phyloP scores from a whole-genome alignment of 441 rosid genomes.

The Melastoma candidum region DNA sequence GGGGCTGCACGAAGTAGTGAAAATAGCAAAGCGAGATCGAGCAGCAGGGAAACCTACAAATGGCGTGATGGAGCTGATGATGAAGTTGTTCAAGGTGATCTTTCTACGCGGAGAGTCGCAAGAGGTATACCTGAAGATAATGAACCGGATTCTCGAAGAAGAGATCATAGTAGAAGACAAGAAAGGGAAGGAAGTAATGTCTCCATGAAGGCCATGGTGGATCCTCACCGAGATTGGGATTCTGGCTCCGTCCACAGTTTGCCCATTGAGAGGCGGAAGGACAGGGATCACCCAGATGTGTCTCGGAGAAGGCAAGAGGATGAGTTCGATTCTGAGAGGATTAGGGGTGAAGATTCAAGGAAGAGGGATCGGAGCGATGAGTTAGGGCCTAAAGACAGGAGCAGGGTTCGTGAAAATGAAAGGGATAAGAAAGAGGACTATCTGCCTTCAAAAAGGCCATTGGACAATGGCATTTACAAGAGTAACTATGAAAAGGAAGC shows the following conservation, averaged over 20 bases:
- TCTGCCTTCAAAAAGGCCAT: slow-evolving; percentile 50
- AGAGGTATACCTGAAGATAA: slow-evolving; percentile 46
- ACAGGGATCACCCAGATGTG: slow-evolving; percentile 45
- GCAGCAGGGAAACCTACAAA: slow-evolving; percentile 71
- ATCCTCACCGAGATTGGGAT: slow-evolving; percentile 50
- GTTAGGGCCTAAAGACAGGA: slow-evolving; percentile 51
- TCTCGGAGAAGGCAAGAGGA: slow-evolving; percentile 61
- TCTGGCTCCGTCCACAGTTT: slow-evolving; percentile 28
- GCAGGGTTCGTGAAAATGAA: slow-evolving; percentile 58
- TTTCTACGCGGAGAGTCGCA: slow-evolving; percentile 31
- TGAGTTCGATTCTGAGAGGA: slow-evolving; percentile 43
- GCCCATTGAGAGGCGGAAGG: slow-evolving; percentile 54
- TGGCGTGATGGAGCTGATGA: slow-evolving; percentile 61
- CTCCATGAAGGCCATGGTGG: slow-evolving; percentile 45
- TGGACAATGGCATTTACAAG: slow-evolving; percentile 58
- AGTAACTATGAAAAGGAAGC: slow-evolving; percentile 49
- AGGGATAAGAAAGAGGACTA: slow-evolving; percentile 61
- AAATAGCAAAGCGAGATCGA: slow-evolving; percentile 80
- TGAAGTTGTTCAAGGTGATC: slow-evolving; percentile 63
- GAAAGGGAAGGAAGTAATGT: slow-evolving; percentile 48
- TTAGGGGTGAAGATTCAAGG: slow-evolving; percentile 55
- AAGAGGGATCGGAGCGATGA: slow-evolving; percentile 76
- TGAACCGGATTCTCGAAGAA: slow-evolving; percentile 47
- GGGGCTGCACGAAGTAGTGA: slow-evolving; percentile 90
- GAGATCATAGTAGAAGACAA: slow-evolving; percentile 46